Conservation (phyloP, 2,329 filamentous ascomycete species). For the Aspergillus pseudoterreus region DNA sequence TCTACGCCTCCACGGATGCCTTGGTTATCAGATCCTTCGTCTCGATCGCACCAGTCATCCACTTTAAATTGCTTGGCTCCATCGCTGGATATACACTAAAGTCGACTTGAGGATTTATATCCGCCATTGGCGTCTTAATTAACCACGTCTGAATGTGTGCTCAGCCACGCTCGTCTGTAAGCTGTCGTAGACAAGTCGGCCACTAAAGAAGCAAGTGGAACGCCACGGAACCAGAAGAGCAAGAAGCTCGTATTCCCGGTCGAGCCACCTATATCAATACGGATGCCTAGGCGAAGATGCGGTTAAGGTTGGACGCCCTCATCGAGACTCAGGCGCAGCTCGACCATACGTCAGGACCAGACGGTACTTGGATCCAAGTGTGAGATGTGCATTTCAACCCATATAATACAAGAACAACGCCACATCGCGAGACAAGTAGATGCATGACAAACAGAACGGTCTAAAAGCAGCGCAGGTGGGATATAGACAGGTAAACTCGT, state of each 20-base stretch:
- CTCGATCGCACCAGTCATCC: too few species aligned
- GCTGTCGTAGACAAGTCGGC: too few species aligned
- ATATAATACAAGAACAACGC: slow-evolving; percentile 20
- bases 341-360: neutral
- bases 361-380: neutral
- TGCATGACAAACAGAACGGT: slow-evolving; percentile 5
- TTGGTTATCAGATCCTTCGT: too few species aligned
- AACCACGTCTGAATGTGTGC: too few species aligned
- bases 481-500: slow-evolving; percentile 2
- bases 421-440: slow-evolving; percentile 8
- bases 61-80: too few species aligned
- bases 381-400: slow-evolving; percentile 7
- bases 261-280: neutral
- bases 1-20: too few species aligned
- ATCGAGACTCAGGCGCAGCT: too few species aligned
- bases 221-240: neutral
- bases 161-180: too few species aligned
- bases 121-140: too few species aligned
- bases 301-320: too few species aligned
- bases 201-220: neutral
- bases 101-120: too few species aligned
- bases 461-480: slow-evolving; percentile 5
- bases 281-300: neutral
- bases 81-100: too few species aligned
- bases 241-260: neutral